These are phyloP conservation scores for Fragaria iinumae DNA, from an alignment of 306 rosid genomes.

Conservation along the genomic window DNA sequence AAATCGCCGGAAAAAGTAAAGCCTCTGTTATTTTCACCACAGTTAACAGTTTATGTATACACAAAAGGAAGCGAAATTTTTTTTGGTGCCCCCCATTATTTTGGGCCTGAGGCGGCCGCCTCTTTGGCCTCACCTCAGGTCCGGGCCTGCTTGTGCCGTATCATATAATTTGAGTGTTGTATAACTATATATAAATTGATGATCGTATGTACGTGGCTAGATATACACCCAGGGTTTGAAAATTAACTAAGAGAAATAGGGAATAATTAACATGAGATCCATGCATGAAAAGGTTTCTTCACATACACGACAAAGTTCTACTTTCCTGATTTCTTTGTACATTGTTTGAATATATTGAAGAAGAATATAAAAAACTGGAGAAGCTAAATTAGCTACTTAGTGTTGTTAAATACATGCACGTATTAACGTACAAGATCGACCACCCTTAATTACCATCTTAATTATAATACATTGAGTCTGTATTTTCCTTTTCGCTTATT, in stretches of 20 bases:
- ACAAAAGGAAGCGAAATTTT: no score
- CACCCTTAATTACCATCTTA: background rate
- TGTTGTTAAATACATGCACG: background rate
- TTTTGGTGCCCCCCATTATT: no score
- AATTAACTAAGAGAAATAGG: background rate
- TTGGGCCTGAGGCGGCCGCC: no score
- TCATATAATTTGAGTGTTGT: background rate
- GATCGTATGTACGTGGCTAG: background rate
- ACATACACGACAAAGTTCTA: constrained; percentile 6
- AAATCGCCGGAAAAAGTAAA: no score
- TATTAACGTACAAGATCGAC: background rate
- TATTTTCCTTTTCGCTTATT: background rate
- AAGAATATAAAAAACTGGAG: background rate
- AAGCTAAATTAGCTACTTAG: background rate
- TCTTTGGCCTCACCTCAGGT: no score
- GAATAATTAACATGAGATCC: no score
- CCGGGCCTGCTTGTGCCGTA: no score
- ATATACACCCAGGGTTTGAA: background rate
- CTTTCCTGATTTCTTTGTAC: background rate
- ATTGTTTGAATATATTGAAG: background rate
- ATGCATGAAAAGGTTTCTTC: constrained; percentile 7
- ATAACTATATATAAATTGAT: background rate
- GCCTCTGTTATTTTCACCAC: no score
- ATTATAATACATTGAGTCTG: background rate
- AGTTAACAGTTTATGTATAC: no score